Conservation (phyloP, 179 eudicot genomes). For the Vitellaria paradoxa region DNA sequence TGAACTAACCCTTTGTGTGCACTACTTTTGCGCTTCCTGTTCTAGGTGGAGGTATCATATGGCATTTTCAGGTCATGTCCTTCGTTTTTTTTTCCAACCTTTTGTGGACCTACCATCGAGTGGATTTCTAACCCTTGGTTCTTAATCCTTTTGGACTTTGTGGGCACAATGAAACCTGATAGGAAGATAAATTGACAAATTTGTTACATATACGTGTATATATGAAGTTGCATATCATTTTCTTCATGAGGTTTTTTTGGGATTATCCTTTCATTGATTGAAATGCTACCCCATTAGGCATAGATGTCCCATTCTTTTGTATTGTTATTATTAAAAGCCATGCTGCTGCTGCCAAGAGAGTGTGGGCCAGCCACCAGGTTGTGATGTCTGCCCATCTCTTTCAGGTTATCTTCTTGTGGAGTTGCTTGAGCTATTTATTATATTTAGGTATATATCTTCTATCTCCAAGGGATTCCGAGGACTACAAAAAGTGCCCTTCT, state of each 20-base stretch:
- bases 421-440: too few relatives aligned
- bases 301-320: neutral
- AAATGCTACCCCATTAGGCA: neutral
- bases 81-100: neutral
- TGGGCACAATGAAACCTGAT: neutral
- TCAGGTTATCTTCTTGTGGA: too few relatives aligned
- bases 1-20: neutral
- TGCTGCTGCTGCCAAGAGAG: neutral
- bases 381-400: neutral
- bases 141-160: constrained; percentile 4
- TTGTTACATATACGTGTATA: neutral
- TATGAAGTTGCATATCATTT: neutral
- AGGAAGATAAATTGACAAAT: neutral
- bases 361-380: neutral
- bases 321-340: neutral
- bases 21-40: neutral
- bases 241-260: neutral
- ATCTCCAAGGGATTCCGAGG: too few relatives aligned
- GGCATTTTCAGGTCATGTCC: neutral
- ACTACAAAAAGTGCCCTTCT: too few relatives aligned
- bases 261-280: neutral
- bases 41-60: neutral
- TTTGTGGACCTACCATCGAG: neutral
- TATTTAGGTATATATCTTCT: too few relatives aligned
- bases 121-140: neutral